Base-by-base conservation (phyloP, 2,329 filamentous ascomycete genomes). In the Fusarium virguliforme region DNA sequence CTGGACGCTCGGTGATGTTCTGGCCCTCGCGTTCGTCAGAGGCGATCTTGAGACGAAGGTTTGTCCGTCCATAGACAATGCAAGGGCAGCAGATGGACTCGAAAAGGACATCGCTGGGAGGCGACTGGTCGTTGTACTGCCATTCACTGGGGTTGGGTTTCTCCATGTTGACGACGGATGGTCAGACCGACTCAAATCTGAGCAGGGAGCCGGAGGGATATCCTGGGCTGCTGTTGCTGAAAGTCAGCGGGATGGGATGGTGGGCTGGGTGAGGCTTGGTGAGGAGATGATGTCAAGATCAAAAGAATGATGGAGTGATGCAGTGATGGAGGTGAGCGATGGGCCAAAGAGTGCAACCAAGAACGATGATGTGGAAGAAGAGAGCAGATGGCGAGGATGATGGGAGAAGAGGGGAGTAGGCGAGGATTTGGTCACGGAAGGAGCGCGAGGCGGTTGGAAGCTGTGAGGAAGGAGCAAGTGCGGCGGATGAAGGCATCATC, bases 41-140 rank as follows among this genome's bases (percentile, higher is more conserved):
- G 35, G 60, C 64, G 15, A 37, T 24, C 4, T 46, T 24, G 6
- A 68, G 53, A n/a, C 55, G 60, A 50, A 30, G n/a, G n/a, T 37
- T 43, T n/a, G 55, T 13, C 26, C 66, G 66, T 7, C 59, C 60
- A 35, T 64, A 68, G 6, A 59, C 64, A 7, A 64, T 7, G 8
- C 66, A 68, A 24, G 66, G 60, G 15, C 66, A 68, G 15, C 37
- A 68, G 8, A 18, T 6, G 9, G 55, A 28, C 32, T 68, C 48
- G 4, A 10, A 15, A 10, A 35, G 18, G 32, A 55, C 24, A 12
- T 43, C 28, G 1, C 12, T 9, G 15, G 35, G 3, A 34, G 41
- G 13, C 18, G n/a, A 18, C 15, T 51, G 10, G 12, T 38, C 30
- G 22, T 56, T 37, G 37, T 37, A 62, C 12, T 57, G 30, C 65